phyloP scores from a whole-genome alignment of 495 filamentous ascomycete species.

The Antarctomyces pellizariae region DNA sequence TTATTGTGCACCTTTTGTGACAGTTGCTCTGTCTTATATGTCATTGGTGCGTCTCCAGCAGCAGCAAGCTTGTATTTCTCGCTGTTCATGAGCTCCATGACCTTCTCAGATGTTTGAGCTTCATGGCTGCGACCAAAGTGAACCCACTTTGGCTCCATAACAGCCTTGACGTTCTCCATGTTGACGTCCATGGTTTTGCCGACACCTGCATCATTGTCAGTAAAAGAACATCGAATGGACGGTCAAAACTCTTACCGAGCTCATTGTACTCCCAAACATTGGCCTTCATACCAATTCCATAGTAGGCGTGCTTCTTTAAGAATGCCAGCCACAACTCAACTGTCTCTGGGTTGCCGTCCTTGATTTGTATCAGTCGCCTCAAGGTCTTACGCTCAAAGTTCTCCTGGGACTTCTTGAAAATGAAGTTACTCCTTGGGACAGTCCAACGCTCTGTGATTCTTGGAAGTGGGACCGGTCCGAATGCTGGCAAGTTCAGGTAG shows the following conservation, averaged over 20 bases:
- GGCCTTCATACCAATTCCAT: slow-evolving; percentile 95
- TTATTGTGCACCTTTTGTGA: too few relatives aligned
- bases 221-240: slow-evolving; percentile 5
- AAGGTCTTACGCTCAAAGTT: slow-evolving; percentile 87
- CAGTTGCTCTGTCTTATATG: not conserved
- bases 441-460: slow-evolving; percentile 80
- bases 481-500: slow-evolving; percentile 70
- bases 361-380: slow-evolving; percentile 73
- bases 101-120: slow-evolving; percentile 23
- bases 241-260: slow-evolving; percentile 29
- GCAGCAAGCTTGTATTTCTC: slow-evolving; percentile 20
- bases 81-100: slow-evolving; percentile 28
- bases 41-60: slow-evolving; percentile 1
- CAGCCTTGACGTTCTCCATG: slow-evolving; percentile 30
- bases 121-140: slow-evolving; percentile 35
- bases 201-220: slow-evolving; percentile 27
- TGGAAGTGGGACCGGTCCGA: slow-evolving; percentile 74
- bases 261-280: slow-evolving; percentile 78
- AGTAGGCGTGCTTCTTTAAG: slow-evolving; percentile 68
- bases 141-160: slow-evolving; percentile 35
- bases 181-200: slow-evolving; percentile 40
- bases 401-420: slow-evolving; percentile 92
- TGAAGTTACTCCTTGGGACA: slow-evolving; percentile 70
- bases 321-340: slow-evolving; percentile 86
- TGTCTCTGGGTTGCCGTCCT: slow-evolving; percentile 71